These are phyloP conservation scores for Mrakia blollopis DNA, from an alignment of 768 basidiomycete genomes.

Conservation along the genomic window DNA sequence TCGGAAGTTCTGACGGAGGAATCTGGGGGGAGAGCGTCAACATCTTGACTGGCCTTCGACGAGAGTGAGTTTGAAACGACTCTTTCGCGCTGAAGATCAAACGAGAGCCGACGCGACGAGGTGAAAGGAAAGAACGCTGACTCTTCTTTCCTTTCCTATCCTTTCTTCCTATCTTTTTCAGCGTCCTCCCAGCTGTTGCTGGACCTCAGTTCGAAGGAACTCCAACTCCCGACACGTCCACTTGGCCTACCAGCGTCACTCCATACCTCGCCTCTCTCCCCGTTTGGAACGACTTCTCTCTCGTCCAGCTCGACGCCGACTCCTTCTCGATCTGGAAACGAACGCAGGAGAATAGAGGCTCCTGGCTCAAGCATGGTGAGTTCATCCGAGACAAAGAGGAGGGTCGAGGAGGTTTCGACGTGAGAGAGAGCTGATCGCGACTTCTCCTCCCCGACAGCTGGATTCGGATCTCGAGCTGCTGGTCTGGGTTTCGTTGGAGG, in stretches of 20 bases:
- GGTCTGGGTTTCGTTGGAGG: slow-evolving; percentile 21
- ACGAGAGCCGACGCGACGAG: too few species aligned
- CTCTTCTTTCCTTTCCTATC: too few species aligned
- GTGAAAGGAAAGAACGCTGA: too few species aligned
- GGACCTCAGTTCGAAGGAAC: slow-evolving; percentile 15
- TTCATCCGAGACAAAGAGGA: neutral
- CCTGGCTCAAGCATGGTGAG: neutral
- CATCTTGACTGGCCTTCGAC: neutral
- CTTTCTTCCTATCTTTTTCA: neutral
- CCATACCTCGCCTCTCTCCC: slow-evolving; percentile 23
- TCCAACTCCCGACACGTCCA: neutral
- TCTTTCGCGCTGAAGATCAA: too few species aligned
- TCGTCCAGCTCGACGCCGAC: slow-evolving; percentile 11
- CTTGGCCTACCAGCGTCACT: slow-evolving; percentile 5
- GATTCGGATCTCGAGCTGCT: neutral
- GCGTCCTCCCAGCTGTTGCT: neutral
- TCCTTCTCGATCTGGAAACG: slow-evolving; percentile 18
- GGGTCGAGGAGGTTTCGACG: too few species aligned
- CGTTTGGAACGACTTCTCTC: slow-evolving; percentile 20
- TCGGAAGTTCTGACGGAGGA: slow-evolving; percentile 10
- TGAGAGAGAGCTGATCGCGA: too few species aligned
- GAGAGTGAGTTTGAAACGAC: too few species aligned
- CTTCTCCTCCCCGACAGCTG: neutral
- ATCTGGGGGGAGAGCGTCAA: slow-evolving; percentile 8
- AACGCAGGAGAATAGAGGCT: neutral